Percentiles rank a stretch among this genome's conserved stretches.
These are phyloP conservation scores for Taphrina flavorubra DNA, from an alignment of 1,139 yeast species.

Conservation along the genomic window DNA sequence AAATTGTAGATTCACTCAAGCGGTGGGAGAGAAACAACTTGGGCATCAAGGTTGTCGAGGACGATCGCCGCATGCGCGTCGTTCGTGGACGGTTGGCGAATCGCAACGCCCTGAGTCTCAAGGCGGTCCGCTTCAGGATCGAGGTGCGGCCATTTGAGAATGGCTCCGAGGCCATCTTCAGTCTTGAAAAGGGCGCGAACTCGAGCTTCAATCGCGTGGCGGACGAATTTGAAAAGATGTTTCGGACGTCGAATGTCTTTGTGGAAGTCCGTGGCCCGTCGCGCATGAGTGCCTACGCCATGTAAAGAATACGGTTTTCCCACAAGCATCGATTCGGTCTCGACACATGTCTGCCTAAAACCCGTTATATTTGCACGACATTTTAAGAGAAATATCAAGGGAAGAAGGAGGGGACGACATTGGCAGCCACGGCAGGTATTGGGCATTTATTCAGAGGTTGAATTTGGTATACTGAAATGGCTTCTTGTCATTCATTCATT, in stretches of 20 bases:
- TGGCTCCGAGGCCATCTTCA: conserved; percentile 40
- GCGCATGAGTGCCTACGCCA: conserved; percentile 24
- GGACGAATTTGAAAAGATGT: conserved; percentile 30
- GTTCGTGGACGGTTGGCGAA: conserved; percentile 41
- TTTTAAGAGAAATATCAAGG: too few species aligned
- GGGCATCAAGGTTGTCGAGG: conserved; percentile 41
- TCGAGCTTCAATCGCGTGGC: conserved; percentile 37
- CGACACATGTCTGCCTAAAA: neutral
- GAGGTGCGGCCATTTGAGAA: conserved; percentile 24
- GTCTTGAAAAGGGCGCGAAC: conserved; percentile 42
- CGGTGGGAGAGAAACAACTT: conserved; percentile 42
- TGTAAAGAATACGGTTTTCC: neutral
- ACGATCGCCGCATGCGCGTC: conserved; percentile 25
- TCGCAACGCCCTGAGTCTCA: conserved; percentile 42
- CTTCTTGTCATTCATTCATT: neutral
- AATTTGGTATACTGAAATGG: too few species aligned
- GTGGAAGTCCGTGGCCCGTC: conserved; percentile 15
- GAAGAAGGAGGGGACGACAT: neutral
- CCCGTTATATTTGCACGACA: too few species aligned
- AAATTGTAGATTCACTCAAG: conserved; percentile 33
- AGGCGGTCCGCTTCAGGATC: conserved; percentile 41
- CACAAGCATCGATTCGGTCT: neutral
- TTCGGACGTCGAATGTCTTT: conserved; percentile 11
- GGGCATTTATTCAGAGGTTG: too few species aligned
- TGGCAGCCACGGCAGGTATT: neutral